These are phyloP conservation scores for Metschnikowia gruessii DNA, from an alignment of 805 yeast species.

Conservation along the genomic window DNA sequence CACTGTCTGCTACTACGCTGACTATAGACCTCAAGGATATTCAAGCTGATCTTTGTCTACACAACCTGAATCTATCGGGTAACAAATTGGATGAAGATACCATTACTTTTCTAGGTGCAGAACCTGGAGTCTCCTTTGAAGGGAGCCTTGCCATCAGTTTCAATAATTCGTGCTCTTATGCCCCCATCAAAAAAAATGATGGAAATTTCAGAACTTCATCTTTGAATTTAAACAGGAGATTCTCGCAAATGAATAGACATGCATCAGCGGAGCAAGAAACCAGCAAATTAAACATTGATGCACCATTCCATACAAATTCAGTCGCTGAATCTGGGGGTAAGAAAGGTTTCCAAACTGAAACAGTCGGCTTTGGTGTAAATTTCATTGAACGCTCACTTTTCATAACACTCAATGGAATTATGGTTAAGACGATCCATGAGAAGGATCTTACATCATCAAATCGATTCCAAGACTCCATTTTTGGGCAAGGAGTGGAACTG, in stretches of 20 bases:
- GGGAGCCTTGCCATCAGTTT: constrained; percentile 43
- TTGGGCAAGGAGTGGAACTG: constrained; percentile 20
- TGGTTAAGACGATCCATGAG: constrained; percentile 16
- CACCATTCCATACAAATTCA: constrained; percentile 31
- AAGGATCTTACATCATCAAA: constrained; percentile 15
- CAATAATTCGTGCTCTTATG: constrained; percentile 39
- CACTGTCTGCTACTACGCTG: constrained; percentile 12
- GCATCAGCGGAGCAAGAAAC: constrained; percentile 27
- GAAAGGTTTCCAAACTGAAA: constrained; percentile 49
- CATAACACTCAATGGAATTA: constrained; percentile 77
- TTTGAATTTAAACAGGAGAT: constrained; percentile 38
- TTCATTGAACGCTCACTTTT: constrained; percentile 61
- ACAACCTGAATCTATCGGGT: constrained; percentile 9
- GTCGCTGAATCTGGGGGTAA: constrained; percentile 21
- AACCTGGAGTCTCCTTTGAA: constrained; percentile 39
- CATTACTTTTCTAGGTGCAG: constrained; percentile 27
- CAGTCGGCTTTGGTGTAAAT: constrained; percentile 83
- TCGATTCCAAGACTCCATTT: constrained; percentile 43
- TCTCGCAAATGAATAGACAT: constrained; percentile 31
- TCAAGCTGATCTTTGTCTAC: constrained; percentile 27
- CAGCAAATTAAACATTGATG: constrained; percentile 36
- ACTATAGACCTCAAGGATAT: constrained; percentile 31
- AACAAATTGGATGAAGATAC: constrained; percentile 19
- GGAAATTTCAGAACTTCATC: constrained; percentile 29
- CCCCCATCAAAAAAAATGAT: constrained; percentile 34